Evolutionary conservation across 129 eudicot genomes (phyloP).

Genomic region (Heracleum sosnowskyi): DNA sequence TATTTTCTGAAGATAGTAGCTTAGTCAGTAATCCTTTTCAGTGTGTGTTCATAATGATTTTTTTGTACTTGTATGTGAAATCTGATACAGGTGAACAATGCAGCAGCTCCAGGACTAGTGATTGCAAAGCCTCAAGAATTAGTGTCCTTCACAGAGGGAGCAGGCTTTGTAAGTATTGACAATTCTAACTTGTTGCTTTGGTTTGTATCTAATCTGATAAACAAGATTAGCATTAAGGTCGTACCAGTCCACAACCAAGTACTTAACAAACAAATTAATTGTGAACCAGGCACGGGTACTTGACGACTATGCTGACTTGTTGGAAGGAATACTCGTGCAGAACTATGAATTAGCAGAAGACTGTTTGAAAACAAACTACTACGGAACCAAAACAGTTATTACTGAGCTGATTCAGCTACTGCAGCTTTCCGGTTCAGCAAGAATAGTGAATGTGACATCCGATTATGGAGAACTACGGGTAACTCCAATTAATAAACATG

Average conservation of each 20-base stretch:
- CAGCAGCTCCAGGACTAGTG: conserved; percentile 16
- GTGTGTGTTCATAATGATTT: not conserved
- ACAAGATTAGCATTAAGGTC: too few relatives aligned
- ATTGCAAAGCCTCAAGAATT: conserved; percentile 19
- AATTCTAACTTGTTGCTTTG: not conserved
- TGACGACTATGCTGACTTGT: not conserved
- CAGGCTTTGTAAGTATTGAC: conserved; percentile 28
- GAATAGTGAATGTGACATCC: conserved; percentile 17
- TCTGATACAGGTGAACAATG: conserved; percentile 13
- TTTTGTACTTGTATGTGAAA: not conserved
- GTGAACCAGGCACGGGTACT: not conserved
- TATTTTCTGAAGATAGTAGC: too few relatives aligned
- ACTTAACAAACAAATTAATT: not conserved
- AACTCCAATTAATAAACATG: not conserved
- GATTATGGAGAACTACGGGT: not conserved
- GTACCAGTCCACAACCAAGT: not conserved
- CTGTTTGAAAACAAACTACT: conserved; percentile 18
- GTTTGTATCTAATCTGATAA: not conserved
- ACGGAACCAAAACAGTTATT: conserved; percentile 10
- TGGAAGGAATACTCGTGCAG: conserved; percentile 8
- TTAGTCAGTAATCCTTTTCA: not conserved
- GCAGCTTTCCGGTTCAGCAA: conserved; percentile 18
- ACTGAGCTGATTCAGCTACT: conserved; percentile 17
- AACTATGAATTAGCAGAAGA: conserved; percentile 12
- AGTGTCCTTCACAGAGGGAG: conserved; percentile 30